Evolutionary conservation across 768 basidiomycete genomes (phyloP), one percentile per base, ranked within the genome.

Genomic region (Podaxis sp.): DNA sequence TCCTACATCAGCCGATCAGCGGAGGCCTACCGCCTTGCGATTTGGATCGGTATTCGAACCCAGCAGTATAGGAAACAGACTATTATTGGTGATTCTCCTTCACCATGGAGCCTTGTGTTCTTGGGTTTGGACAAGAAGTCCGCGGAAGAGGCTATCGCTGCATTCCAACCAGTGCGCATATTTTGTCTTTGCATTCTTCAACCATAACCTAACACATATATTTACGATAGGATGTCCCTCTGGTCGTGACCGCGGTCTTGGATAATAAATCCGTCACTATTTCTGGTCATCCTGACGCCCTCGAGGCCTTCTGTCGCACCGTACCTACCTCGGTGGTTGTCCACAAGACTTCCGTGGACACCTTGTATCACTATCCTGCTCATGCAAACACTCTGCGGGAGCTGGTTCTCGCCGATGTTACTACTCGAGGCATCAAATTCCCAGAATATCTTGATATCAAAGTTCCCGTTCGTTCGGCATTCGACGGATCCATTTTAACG

Each of bases 1-100:
- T 71, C 76, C 1, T 85, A 80, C 66, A 77, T 87, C 53, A 71
- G 72, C 4, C 74, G 72, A 57, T 74, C 84, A 6, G 76, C 82
- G 12, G 78, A 85, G 66, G 76, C 76, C 1, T 86, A 78, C 68
- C 80, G 84, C 33, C 69, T 86, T 15, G 78, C 82, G 5, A 69
- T 87, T 50, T 85, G 84, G 84, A 77, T 84, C 51, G 79, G 83
- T 2, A 69, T 84, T 38, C 82, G 84, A 36, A 76, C 76, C 56
- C 70, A 78, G 70, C 50, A 67, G 33, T 72, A 76, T 67, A 65
- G 73, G 64, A 33, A 36, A 4, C 61, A 64, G 24, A 30, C 17
- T 33, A 66, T 63, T 60, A 28, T 51, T 4, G 28, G 53, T 49
- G 63, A 67, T 30, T 64, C 72, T 22, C 63, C 69, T 17, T 68